These are phyloP conservation scores for Alopecurus myosuroides DNA, from an alignment of 176 grass and related monocot species.

Conservation along the genomic window DNA sequence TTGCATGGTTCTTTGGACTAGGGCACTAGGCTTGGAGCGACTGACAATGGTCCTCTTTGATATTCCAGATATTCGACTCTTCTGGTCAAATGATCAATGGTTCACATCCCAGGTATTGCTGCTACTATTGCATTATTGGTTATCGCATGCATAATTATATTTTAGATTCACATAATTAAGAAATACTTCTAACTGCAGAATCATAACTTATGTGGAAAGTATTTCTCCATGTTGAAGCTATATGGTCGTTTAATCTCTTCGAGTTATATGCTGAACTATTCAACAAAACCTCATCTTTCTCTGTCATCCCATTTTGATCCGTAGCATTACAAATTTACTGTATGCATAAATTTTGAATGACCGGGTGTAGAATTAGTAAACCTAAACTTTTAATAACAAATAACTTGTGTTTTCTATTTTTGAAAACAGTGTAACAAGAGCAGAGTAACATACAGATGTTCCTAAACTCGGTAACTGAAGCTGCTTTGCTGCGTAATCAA, in stretches of 20 bases:
- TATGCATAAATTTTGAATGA: not conserved
- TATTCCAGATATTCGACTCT: conserved; percentile 79
- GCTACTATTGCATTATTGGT: not conserved
- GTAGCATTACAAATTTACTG: not conserved
- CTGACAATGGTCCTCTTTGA: conserved; percentile 92
- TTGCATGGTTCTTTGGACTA: conserved; percentile 98
- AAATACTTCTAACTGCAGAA: not conserved
- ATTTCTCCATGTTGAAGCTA: not conserved
- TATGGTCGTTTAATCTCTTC: not conserved
- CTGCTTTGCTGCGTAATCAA: not conserved
- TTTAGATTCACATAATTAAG: not conserved
- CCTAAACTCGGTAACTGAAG: no score
- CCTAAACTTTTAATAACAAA: not conserved
- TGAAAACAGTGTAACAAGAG: not conserved
- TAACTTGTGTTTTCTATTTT: not conserved
- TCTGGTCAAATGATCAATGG: conserved; percentile 85
- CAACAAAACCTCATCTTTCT: not conserved
- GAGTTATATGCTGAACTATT: not conserved
- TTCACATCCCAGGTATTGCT: conserved; percentile 84
- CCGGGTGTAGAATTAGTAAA: not conserved
- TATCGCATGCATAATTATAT: not conserved
- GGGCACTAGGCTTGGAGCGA: conserved; percentile 82
- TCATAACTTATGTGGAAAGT: not conserved
- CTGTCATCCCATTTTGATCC: no score
- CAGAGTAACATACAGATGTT: no score